Evolutionary conservation across 2,329 filamentous ascomycete genomes (phyloP), one percentile per base, ranked within the genome.

Genomic region (Sporothrix protearum): DNA sequence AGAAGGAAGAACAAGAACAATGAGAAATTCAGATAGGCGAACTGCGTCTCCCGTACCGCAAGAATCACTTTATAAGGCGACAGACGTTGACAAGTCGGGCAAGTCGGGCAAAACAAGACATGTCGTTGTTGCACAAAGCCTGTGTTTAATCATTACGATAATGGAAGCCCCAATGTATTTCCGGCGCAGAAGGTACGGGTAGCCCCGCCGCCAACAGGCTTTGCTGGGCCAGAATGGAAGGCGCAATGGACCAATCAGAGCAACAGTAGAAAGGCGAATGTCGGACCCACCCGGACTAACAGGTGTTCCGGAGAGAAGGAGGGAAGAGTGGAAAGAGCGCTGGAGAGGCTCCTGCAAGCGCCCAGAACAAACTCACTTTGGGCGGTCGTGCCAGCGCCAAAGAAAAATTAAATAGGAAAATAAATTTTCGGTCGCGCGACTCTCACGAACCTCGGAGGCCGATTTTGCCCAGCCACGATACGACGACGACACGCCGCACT

Each of bases 381-480:
- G 9, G 45, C 28, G 6, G 45, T 12, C 30, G 2, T 55, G 36
- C 39, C 47, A 71, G 63, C 36, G n/a, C 70, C 64, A 53, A 61
- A 57, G 16, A 67, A 71, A 64, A 71, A 67, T 59, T 67, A 67
- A 67, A 47, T 71, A 57, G 61, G 69, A 66, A 57, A 71, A 57
- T 71, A 36, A 72, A 68, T 22, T 70, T 72, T 70, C 61, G 36
- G 68, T 72, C 71, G 67, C 67, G 71, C 71, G 66, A 69, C 69
- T 70, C 45, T 45, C 63, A 66, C 42, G 63, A 63, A 66, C 59
- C 47, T 71, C 49, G 69, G 69, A 28, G 69, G 33, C 30, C 59
- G 59, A 45, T 47, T 19, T 57, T 67, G 25, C 42, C 22, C 63
- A 53, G 64, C 61, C 49, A 36, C 69, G 61, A 53, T 47, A 51